Evolutionary conservation across 305 asterid species (phyloP).

Genomic region (Solanum hybrid): DNA sequence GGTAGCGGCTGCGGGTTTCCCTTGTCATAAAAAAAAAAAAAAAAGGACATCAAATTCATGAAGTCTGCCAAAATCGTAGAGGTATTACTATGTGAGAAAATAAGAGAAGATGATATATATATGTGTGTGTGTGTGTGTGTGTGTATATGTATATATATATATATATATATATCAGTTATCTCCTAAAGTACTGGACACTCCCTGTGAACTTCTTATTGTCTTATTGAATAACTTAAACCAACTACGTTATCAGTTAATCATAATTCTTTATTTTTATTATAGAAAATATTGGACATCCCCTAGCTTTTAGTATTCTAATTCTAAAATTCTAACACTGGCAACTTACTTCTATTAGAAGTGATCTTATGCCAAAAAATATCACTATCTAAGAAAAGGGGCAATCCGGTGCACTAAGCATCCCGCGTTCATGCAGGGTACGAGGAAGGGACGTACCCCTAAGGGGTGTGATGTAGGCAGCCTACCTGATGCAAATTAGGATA

Average conservation of each 20-base stretch:
- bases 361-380: background rate
- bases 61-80: background rate
- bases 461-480: background rate
- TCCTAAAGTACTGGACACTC: background rate
- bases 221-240: background rate
- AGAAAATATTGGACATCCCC: background rate
- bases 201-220: background rate
- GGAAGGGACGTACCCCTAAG: background rate
- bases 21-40: too few species aligned
- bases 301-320: background rate
- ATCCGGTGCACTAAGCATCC: background rate
- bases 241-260: background rate
- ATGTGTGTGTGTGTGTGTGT: too few species aligned
- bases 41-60: too few species aligned
- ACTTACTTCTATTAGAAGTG: background rate
- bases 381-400: background rate
- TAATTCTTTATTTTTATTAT: background rate
- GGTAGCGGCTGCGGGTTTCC: too few species aligned
- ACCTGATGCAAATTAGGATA: background rate
- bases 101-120: too few species aligned
- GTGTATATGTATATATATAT: background rate
- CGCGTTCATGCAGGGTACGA: background rate
- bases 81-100: background rate
- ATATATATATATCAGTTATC: background rate
- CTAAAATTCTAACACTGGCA: background rate